phyloP scores from a whole-genome alignment of 257 asterid genomes.

The Solanum pinnatisectum region DNA sequence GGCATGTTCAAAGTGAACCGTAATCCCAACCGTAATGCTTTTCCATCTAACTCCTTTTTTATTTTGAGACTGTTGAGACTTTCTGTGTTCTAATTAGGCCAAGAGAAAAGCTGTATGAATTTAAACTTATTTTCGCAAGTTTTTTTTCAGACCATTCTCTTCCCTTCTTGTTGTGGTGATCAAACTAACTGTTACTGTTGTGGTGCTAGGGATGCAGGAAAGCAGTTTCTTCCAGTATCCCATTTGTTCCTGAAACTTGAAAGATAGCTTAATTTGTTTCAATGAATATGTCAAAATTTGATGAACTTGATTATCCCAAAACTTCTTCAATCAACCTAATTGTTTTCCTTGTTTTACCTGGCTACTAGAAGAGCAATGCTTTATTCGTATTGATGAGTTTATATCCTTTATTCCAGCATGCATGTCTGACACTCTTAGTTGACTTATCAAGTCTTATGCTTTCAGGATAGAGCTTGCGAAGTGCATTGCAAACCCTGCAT shows the following conservation, averaged over 20 bases:
- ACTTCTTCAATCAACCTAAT: not conserved
- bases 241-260: not conserved
- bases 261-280: not conserved
- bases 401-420: not conserved
- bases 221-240: not conserved
- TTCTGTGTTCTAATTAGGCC: not conserved
- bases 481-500: slow-evolving; percentile 85
- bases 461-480: slow-evolving; percentile 80
- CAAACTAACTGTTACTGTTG: not conserved
- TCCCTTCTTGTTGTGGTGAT: not conserved
- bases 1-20: not conserved
- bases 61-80: not conserved
- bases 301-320: not conserved
- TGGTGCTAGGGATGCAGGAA: not conserved
- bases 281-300: not conserved
- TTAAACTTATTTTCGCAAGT: not conserved
- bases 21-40: not conserved
- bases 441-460: not conserved
- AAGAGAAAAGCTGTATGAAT: not conserved
- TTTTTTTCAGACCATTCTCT: not conserved
- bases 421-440: not conserved
- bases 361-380: not conserved
- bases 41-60: not conserved
- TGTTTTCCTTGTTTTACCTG: not conserved
- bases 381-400: not conserved